Base-by-base conservation (phyloP, 495 filamentous ascomycete species). In the Rusavskia elegans region DNA sequence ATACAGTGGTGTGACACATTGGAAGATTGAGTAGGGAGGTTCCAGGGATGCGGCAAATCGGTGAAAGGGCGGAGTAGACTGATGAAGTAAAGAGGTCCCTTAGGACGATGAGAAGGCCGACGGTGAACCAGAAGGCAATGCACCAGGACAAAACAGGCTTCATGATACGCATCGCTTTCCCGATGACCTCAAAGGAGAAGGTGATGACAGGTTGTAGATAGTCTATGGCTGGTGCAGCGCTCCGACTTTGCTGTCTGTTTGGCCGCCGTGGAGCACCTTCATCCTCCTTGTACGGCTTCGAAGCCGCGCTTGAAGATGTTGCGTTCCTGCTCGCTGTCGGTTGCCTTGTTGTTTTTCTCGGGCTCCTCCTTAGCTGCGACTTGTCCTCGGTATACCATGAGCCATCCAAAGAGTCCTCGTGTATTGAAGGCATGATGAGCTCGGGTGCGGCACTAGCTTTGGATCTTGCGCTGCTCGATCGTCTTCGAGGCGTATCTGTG, bases 31-130 rank as follows among this genome's bases (percentile, higher is more conserved):
- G 56, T 16, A 74, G 61, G 1, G 76, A 77, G 14, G 64, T 68
- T 8, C 80, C 80, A 0, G 84, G 83, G 2, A 88, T 63, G 19
- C 69, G 68, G 58, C 84, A 87, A 21, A 87, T 38, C 0, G 83
- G 81, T 10, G 74, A 76, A n/a, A 87, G 54, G 32, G 71, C 71
- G 21, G 69, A 66, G 44, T 66, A 63, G 49, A 73, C 53, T 2
- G 72, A 71, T 38, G 59, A 68, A 13, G 71, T 72, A 14, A 79
- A 53, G 55, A 77, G 65, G 54, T 78, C 77, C 19, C 72, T 66
- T 32, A 68, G 64, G 38, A 79, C 58, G 45, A 76, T 64, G 17
- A 72, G 32, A 6, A 71, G 57, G 46, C 75, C 73, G 54, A 74
- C 63, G 2, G 68, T 60, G 10, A 80, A 52, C 53, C 74, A 83